Percentiles rank a stretch among this genome's conserved stretches.
phyloP scores from a whole-genome alignment of 306 rosid genomes.

The Ormosia semicastrata region DNA sequence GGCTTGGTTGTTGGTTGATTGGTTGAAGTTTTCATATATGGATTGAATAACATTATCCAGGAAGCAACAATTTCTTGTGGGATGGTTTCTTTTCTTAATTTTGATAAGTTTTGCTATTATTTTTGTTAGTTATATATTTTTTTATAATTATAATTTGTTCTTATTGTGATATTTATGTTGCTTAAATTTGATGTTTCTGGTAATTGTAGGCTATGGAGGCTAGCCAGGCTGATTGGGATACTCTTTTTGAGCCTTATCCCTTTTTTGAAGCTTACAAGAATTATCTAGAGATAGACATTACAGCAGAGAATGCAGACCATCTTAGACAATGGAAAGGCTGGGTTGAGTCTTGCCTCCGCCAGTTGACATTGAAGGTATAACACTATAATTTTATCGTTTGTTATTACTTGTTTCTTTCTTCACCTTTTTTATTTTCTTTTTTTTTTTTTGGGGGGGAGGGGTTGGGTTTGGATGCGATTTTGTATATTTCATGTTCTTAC shows the following conservation, averaged over 20 bases:
- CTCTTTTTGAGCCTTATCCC: slow-evolving; percentile 82
- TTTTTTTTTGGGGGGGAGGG: not conserved
- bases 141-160: not conserved
- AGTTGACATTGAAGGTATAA: slow-evolving; percentile 79
- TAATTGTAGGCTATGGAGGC: slow-evolving; percentile 79
- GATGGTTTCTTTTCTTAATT: not conserved
- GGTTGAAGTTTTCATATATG: not conserved
- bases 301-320: slow-evolving; percentile 76
- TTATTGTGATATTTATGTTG: slow-evolving; percentile 7
- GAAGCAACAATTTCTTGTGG: not conserved
- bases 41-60: not conserved
- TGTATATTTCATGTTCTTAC: slow-evolving; percentile 2
- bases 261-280: slow-evolving; percentile 88
- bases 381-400: not conserved
- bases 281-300: slow-evolving; percentile 82
- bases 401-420: not conserved
- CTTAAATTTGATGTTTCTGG: slow-evolving; percentile 26
- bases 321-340: slow-evolving; percentile 96
- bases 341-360: slow-evolving; percentile 98
- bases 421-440: not conserved
- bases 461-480: not conserved
- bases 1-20: not conserved
- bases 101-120: not conserved
- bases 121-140: not conserved
- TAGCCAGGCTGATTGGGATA: slow-evolving; percentile 83